A percentile compares a stretch with the other conserved stretches of the same genome.
Evolutionary conservation across 805 yeast genomes (phyloP).

Genomic region (Ogataea glucozyma): DNA sequence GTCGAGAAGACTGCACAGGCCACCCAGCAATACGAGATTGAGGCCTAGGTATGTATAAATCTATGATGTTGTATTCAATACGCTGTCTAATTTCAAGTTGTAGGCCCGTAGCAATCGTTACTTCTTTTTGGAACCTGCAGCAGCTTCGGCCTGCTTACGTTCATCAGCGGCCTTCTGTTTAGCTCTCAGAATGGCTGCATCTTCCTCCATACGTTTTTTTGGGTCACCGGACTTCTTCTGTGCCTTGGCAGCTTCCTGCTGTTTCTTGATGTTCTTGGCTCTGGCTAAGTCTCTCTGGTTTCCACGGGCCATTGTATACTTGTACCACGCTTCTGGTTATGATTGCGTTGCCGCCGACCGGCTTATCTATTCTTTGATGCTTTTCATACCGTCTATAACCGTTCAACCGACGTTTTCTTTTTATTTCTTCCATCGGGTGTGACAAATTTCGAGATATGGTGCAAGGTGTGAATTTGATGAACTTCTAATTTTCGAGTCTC

Average conservation of each 20-base stretch:
- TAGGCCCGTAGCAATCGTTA: not conserved
- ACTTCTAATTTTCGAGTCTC: not conserved
- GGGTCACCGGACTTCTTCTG: slow-evolving; percentile 81
- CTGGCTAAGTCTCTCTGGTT: slow-evolving; percentile 95
- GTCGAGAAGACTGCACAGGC: slow-evolving; percentile 78
- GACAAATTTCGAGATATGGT: slow-evolving; percentile 4
- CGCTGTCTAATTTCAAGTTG: slow-evolving; percentile 5
- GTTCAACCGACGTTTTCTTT: not conserved
- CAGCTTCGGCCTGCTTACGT: slow-evolving; percentile 32
- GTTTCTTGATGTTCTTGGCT: slow-evolving; percentile 82
- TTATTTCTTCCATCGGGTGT: not conserved
- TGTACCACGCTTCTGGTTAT: not conserved
- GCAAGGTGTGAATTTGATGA: slow-evolving; percentile 4
- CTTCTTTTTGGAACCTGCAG: slow-evolving; percentile 20
- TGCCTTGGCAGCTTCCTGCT: slow-evolving; percentile 57
- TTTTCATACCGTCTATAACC: not conserved
- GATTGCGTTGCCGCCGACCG: not conserved
- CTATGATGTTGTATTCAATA: slow-evolving; percentile 8
- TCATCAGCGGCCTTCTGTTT: slow-evolving; percentile 82
- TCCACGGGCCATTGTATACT: slow-evolving; percentile 80
- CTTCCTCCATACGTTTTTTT: slow-evolving; percentile 77
- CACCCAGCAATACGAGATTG: slow-evolving; percentile 23
- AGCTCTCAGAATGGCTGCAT: slow-evolving; percentile 86
- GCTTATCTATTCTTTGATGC: not conserved
- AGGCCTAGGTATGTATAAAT: slow-evolving; percentile 16